Percentiles rank a stretch among this genome's conserved stretches.
phyloP scores from a whole-genome alignment of 768 basidiomycete genomes.

The Boletus bicolor region DNA sequence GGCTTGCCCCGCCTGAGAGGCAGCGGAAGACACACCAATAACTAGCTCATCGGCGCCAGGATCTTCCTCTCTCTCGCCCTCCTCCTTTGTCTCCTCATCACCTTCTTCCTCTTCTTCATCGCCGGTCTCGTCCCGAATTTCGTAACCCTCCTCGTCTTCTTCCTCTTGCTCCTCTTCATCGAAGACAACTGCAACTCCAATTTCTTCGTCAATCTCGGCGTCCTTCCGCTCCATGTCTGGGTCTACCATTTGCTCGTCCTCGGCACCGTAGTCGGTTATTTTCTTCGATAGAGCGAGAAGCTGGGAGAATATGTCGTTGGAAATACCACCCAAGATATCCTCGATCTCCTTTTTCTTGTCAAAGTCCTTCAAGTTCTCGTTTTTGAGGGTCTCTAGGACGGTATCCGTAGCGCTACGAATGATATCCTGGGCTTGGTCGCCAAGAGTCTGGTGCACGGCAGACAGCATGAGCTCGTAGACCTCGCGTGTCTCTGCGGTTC shows the following conservation, averaged over 20 bases:
- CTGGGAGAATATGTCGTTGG: slow-evolving; percentile 76
- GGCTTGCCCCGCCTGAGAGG: slow-evolving; percentile 40
- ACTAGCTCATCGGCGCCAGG: slow-evolving; percentile 69
- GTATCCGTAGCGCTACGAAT: slow-evolving; percentile 94
- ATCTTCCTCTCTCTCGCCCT: slow-evolving; percentile 44
- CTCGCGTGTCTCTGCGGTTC: slow-evolving; percentile 91
- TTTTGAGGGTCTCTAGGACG: slow-evolving; percentile 85
- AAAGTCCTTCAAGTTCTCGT: slow-evolving; percentile 87
- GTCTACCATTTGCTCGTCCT: slow-evolving; percentile 76
- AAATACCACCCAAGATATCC: slow-evolving; percentile 59
- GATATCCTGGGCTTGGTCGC: slow-evolving; percentile 95
- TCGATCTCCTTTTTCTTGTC: slow-evolving; percentile 97
- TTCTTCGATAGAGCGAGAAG: slow-evolving; percentile 86
- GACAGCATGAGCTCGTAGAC: slow-evolving; percentile 91
- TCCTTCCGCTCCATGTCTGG: slow-evolving; percentile 79
- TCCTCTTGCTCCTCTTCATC: slow-evolving; percentile 97
- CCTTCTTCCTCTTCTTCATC: slow-evolving; percentile 66
- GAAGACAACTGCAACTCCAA: slow-evolving; percentile 97
- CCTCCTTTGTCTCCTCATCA: slow-evolving; percentile 40
- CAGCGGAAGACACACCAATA: slow-evolving; percentile 66
- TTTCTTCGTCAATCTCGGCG: slow-evolving; percentile 91
- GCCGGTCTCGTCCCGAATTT: slow-evolving; percentile 79
- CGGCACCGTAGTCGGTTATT: slow-evolving; percentile 91
- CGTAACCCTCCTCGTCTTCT: slow-evolving; percentile 86
- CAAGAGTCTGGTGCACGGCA: slow-evolving; percentile 75